Evolutionary conservation across 2,329 filamentous ascomycete species (phyloP).

Genomic region (Claviceps citrina): DNA sequence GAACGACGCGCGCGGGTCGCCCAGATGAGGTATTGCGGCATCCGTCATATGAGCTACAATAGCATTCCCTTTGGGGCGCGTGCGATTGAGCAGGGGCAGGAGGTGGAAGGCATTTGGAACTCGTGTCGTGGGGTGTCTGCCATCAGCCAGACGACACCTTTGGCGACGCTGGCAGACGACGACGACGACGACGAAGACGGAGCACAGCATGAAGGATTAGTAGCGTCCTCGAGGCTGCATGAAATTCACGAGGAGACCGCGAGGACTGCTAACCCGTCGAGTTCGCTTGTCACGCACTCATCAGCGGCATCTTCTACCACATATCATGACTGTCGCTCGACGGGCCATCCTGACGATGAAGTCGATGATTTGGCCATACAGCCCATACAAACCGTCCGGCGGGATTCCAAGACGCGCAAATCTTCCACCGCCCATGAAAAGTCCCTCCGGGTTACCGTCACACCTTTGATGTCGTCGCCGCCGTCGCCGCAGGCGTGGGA

Average conservation of each 20-base stretch:
- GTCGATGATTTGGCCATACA: neutral
- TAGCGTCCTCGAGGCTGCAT: constrained; percentile 2
- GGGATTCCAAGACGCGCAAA: neutral
- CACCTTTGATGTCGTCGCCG: neutral
- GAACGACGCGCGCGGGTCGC: constrained; percentile 41
- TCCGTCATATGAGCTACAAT: constrained; percentile 23
- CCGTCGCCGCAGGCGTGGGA: too few relatives aligned
- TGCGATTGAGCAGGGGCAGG: constrained; percentile 67
- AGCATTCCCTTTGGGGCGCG: constrained; percentile 76
- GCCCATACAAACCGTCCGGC: neutral
- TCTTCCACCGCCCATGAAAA: neutral
- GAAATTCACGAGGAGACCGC: neutral
- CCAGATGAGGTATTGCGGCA: constrained; percentile 40
- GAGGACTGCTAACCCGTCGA: neutral
- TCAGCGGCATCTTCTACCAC: neutral
- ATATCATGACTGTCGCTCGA: neutral
- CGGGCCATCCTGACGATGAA: neutral
- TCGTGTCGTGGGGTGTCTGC: constrained; percentile 33
- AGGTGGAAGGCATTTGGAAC: constrained; percentile 76
- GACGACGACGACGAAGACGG: too few relatives aligned
- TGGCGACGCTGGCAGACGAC: constrained; percentile 11
- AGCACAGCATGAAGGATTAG: neutral
- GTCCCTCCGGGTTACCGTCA: too few relatives aligned
- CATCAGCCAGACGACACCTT: constrained; percentile 11
- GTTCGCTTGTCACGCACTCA: neutral